Base-by-base conservation (phyloP, 179 eudicot genomes). In the Corrigiola litoralis region DNA sequence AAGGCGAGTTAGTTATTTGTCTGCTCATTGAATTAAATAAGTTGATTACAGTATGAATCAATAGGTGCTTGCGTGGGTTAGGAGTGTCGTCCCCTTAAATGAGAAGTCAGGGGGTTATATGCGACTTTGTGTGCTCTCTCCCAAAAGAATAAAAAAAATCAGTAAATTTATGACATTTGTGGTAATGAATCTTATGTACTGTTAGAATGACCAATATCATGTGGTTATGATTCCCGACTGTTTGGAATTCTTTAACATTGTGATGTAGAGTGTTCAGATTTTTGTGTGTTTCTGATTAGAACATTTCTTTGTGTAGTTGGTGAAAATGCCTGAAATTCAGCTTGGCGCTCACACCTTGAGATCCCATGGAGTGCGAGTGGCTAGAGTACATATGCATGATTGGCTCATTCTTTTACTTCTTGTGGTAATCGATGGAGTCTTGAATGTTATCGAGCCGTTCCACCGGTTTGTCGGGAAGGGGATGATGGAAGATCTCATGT, bases 371-470 rank as follows among this genome's bases (percentile, higher is more conserved):
- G 65, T 65, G 75, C 82, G 77, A 72, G 91, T 90, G 53, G 94
- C 87, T 44, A 88, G 83, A 82, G 58, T 75, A 50, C 99, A 90
- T 80, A 77, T 86, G 88, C 84, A 84, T 70, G 99, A 94, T 68
- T 94, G 99, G 99, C 75, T 94, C 10, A 91, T 88, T 64, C 88
- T 94, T 67, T 2, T 85, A 29, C 82, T 94, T 61, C 90, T 94
- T 33, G 84, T 84, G 71, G 77, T 80, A 50, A 77, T 90, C 52
- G 97, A 90, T 48, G 71, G 75, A 46, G 62, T 79, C 71, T 67
- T 94, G 75, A 86, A 88, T 75, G 67, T 94, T 21, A 94, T 94
- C 33, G 94, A 94, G 67, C 99, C 99, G 29, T 94, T 87, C 78
- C 89, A 94, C 58, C 90, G 99, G 29, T 94, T 83, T 74, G 96